Evolutionary conservation across 2,329 filamentous ascomycete species (phyloP).

Genomic region (Trichoderma semiorbis): DNA sequence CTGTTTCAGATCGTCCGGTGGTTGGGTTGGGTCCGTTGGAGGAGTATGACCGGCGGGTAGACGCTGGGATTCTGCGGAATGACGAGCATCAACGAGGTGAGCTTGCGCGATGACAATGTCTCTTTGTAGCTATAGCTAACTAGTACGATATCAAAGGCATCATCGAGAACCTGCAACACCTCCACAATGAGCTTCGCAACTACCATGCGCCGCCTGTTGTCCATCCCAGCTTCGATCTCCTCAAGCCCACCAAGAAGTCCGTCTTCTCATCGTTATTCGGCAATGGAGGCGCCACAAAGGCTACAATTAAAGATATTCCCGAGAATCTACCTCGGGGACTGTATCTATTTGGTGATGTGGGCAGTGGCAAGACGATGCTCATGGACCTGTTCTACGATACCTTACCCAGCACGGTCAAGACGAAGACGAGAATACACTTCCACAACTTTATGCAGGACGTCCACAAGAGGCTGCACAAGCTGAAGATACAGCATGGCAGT

Average conservation of each 20-base stretch:
- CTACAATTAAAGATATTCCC: slow-evolving; percentile 55
- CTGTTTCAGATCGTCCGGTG: slow-evolving; percentile 23
- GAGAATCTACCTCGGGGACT: slow-evolving; percentile 78
- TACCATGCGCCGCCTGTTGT: slow-evolving; percentile 73
- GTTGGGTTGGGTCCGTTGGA: slow-evolving; percentile 66
- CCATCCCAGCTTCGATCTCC: slow-evolving; percentile 72
- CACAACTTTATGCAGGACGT: slow-evolving; percentile 99
- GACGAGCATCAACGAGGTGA: slow-evolving; percentile 87
- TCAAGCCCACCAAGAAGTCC: slow-evolving; percentile 52
- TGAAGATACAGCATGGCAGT: slow-evolving; percentile 85
- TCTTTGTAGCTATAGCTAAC: not conserved
- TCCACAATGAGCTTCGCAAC: slow-evolving; percentile 74
- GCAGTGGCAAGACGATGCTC: slow-evolving; percentile 97
- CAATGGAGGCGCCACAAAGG: slow-evolving; percentile 36
- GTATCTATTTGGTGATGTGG: slow-evolving; percentile 95
- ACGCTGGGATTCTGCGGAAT: slow-evolving; percentile 69
- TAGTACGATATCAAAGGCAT: slow-evolving; percentile 55
- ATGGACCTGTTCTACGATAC: slow-evolving; percentile 99
- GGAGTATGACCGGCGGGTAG: slow-evolving; percentile 84
- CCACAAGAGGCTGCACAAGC: slow-evolving; percentile 82
- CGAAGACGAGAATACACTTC: slow-evolving; percentile 93
- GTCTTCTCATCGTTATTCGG: slow-evolving; percentile 63
- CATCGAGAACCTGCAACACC: slow-evolving; percentile 81
- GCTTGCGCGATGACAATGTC: not conserved
- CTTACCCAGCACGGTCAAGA: slow-evolving; percentile 70